Conservation (phyloP, 2,329 filamentous ascomycete genomes). For the Aspergillus brunneoviolaceus region DNA sequence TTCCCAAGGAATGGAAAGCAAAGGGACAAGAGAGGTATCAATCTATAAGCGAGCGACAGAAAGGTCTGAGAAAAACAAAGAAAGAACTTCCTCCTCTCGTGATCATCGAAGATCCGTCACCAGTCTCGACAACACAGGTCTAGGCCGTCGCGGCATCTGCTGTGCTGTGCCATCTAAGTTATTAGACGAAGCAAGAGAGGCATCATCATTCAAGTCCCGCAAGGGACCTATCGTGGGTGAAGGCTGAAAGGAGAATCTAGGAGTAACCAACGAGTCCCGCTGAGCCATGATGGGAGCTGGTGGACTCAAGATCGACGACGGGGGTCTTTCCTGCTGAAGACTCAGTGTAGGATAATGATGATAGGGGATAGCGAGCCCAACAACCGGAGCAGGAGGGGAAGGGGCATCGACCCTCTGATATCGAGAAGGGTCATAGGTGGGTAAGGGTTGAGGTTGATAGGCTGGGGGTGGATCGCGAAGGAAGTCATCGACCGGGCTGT, state of each 20-base stretch:
- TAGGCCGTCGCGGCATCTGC: slow-evolving; percentile 26
- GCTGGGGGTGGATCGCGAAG: slow-evolving; percentile 24
- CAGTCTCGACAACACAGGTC: slow-evolving; percentile 36
- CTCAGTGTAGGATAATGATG: not conserved
- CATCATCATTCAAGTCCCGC: not conserved
- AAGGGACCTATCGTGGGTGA: not conserved
- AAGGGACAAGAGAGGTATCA: not conserved
- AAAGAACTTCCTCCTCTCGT: not conserved
- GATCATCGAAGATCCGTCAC: slow-evolving; percentile 35
- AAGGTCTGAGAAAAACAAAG: not conserved
- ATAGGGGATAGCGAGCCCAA: slow-evolving; percentile 3
- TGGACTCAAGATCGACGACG: not conserved
- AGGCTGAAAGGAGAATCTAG: not conserved
- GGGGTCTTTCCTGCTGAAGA: not conserved
- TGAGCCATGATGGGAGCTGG: not conserved
- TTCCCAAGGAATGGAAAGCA: not conserved
- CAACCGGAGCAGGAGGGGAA: not conserved
- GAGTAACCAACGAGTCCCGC: not conserved
- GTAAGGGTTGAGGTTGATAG: slow-evolving; percentile 29
- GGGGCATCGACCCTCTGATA: slow-evolving; percentile 21
- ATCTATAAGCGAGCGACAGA: not conserved
- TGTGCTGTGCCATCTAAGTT: not conserved
- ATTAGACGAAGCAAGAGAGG: not conserved
- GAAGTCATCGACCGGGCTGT: not conserved
- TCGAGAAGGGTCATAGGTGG: slow-evolving; percentile 37